Conservation (phyloP, 176 grass and related monocot species). For the Lolium rigidum region DNA sequence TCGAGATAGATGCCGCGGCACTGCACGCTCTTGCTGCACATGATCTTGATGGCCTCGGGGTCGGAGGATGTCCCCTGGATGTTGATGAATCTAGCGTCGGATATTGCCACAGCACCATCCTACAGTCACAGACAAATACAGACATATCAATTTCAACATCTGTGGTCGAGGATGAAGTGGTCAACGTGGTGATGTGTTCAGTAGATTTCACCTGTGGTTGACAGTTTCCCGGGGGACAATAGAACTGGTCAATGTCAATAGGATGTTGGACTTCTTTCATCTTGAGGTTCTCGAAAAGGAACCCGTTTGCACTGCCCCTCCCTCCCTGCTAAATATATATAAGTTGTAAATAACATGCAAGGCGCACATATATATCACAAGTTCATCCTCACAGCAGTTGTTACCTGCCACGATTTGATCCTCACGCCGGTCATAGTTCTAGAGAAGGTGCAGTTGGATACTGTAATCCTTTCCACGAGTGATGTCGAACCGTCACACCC, state of each 20-base stretch:
- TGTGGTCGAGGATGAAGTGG: background rate
- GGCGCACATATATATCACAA: too few species aligned
- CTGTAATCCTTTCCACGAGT: slow-evolving; percentile 46
- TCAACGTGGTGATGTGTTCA: background rate
- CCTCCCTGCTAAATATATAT: slow-evolving; percentile 51
- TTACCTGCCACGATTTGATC: slow-evolving; percentile 86
- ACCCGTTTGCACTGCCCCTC: slow-evolving; percentile 47
- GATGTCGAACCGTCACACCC: slow-evolving; percentile 20
- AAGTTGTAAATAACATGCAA: too few species aligned
- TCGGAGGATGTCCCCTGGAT: too few species aligned
- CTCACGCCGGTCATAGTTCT: slow-evolving; percentile 55
- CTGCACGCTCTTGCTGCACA: slow-evolving; percentile 40
- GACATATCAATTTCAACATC: background rate
- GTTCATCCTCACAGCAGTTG: background rate
- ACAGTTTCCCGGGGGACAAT: slow-evolving; percentile 48
- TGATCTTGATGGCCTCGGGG: too few species aligned
- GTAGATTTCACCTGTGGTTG: slow-evolving; percentile 26
- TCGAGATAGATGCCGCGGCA: slow-evolving; percentile 53
- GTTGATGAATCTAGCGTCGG: background rate
- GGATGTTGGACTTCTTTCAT: slow-evolving; percentile 56
- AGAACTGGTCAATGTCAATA: slow-evolving; percentile 72
- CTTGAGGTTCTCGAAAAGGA: slow-evolving; percentile 54
- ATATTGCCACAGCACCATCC: slow-evolving; percentile 58
- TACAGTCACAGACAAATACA: slow-evolving; percentile 38
- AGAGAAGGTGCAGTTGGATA: slow-evolving; percentile 25